A percentile compares a stretch with the other conserved stretches of the same genome.
These are phyloP conservation scores for Flaveria robusta DNA, from an alignment of 129 eudicot species.

Conservation along the genomic window DNA sequence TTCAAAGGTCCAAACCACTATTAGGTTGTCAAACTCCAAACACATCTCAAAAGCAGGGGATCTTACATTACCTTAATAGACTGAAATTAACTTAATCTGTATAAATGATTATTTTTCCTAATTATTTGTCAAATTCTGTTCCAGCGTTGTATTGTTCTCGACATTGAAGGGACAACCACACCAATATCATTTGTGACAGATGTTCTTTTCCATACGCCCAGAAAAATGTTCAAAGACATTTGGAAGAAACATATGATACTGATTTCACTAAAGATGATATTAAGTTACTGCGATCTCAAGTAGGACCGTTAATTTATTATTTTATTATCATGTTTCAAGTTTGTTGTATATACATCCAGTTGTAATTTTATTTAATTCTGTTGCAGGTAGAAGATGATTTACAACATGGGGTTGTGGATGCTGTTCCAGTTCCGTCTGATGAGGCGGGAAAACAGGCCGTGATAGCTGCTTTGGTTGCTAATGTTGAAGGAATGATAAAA, in stretches of 20 bases:
- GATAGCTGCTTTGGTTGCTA: slow-evolving; percentile 82
- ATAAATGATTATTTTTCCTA: slow-evolving; percentile 21
- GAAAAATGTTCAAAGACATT: slow-evolving; percentile 75
- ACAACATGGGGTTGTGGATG: slow-evolving; percentile 59
- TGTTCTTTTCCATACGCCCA: slow-evolving; percentile 94
- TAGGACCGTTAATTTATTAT: slow-evolving; percentile 30
- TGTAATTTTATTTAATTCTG: slow-evolving; percentile 2
- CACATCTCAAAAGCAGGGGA: slow-evolving; percentile 48
- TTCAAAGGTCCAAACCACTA: slow-evolving; percentile 41
- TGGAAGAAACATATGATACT: slow-evolving; percentile 79
- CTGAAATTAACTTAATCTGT: slow-evolving; percentile 34
- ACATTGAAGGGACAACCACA: slow-evolving; percentile 97
- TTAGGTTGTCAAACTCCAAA: slow-evolving; percentile 30
- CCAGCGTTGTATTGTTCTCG: slow-evolving; percentile 90
- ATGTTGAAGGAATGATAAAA: slow-evolving; percentile 88
- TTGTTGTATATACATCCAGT: not conserved
- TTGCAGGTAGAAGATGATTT: slow-evolving; percentile 79
- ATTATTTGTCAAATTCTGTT: slow-evolving; percentile 17
- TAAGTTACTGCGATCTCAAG: slow-evolving; percentile 74
- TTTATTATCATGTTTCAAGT: slow-evolving; percentile 6
- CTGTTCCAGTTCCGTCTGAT: slow-evolving; percentile 70
- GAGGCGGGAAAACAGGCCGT: slow-evolving; percentile 71
- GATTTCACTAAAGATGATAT: slow-evolving; percentile 85
- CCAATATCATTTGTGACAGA: slow-evolving; percentile 95
- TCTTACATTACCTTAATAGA: slow-evolving; percentile 23